These are phyloP conservation scores for Barbarea vulgaris DNA, from an alignment of 345 rosid species.

Conservation along the genomic window DNA sequence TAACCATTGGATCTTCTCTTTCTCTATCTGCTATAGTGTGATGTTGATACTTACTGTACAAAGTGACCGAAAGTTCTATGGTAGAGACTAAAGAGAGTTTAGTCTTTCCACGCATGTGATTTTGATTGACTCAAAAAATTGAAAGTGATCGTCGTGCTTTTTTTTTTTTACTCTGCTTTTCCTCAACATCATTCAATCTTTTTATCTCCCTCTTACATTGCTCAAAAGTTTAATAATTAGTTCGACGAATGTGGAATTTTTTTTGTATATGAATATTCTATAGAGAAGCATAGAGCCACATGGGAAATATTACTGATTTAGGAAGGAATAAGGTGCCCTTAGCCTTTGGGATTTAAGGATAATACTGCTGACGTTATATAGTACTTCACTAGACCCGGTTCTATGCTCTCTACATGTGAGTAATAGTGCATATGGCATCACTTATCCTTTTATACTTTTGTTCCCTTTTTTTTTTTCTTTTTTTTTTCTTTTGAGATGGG, in stretches of 20 bases:
- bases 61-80: conserved; percentile 30
- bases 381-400: conserved; percentile 22
- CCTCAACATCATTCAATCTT: conserved; percentile 11
- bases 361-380: conserved; percentile 18
- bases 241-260: conserved; percentile 32
- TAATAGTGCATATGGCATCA: conserved; percentile 36
- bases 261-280: neutral
- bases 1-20: conserved; percentile 21
- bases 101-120: conserved; percentile 56
- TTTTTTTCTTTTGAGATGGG: neutral
- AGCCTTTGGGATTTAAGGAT: conserved; percentile 21
- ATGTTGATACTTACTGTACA: conserved; percentile 39
- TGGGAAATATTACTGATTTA: conserved; percentile 32
- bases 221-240: conserved; percentile 36
- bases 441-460: neutral
- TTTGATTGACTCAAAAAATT: conserved; percentile 35
- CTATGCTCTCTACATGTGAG: conserved; percentile 27
- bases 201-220: conserved; percentile 14
- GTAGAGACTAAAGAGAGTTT: conserved; percentile 46
- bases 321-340: conserved; percentile 31
- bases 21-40: conserved; percentile 29
- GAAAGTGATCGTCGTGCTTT: conserved; percentile 20
- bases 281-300: conserved; percentile 28
- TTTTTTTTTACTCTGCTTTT: neutral
- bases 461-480: neutral